Conservation (phyloP, 1,284 basidiomycete species). For the Anthracocystis panici-leucophaei region DNA sequence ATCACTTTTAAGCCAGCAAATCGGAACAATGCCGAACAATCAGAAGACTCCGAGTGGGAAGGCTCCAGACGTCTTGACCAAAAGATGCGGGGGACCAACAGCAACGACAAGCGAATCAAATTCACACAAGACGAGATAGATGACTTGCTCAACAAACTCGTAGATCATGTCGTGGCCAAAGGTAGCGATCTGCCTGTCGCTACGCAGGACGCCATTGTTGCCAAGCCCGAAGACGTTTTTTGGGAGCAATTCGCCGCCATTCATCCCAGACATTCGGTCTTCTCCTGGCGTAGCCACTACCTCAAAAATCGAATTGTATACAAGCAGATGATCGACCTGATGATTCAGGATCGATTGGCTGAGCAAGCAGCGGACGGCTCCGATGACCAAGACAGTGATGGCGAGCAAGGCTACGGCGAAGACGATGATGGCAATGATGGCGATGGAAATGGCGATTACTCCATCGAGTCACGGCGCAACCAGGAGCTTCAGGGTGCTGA, state of each 20-base stretch:
- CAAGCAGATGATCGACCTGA: conserved; percentile 16
- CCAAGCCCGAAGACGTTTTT: conserved; percentile 26
- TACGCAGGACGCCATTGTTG: conserved; percentile 16
- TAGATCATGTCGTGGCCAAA: conserved; percentile 6
- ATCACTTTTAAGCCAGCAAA: background rate
- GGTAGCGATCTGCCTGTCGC: conserved; percentile 4
- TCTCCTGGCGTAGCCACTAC: conserved; percentile 42
- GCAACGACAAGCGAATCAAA: conserved; percentile 3
- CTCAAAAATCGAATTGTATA: conserved; percentile 36
- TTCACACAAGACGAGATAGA: conserved; percentile 27
- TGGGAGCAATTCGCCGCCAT: conserved; percentile 25
- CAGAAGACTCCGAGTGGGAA: conserved; percentile 34
- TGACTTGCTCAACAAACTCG: conserved; percentile 11
- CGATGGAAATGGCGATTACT: background rate
- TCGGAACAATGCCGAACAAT: background rate
- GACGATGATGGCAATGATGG: background rate
- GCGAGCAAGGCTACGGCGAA: background rate
- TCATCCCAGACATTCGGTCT: conserved; percentile 22
- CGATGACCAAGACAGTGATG: background rate
- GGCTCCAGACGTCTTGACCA: conserved; percentile 18
- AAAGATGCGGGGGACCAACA: conserved; percentile 9
- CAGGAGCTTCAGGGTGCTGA: background rate
- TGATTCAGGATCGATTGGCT: conserved; percentile 6
- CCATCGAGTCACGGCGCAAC: background rate
- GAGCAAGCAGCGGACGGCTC: conserved; percentile 6